Conservation (phyloP, 1,284 basidiomycete genomes). For the Agaricales sp. region DNA sequence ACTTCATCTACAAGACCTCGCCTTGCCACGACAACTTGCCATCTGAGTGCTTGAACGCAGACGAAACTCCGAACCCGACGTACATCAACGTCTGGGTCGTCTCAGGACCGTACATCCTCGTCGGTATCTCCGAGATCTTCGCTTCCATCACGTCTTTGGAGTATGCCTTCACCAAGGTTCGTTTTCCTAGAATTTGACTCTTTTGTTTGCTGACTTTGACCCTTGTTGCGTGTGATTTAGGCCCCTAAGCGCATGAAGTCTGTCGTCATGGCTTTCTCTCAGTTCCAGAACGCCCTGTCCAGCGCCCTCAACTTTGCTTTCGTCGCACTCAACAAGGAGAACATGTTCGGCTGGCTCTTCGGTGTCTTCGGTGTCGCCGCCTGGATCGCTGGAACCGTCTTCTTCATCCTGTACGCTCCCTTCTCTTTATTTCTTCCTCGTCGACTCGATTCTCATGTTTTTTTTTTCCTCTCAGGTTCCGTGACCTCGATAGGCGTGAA, state of each 20-base stretch:
- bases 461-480: slow-evolving; percentile 33
- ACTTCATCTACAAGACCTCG: slow-evolving; percentile 36
- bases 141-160: slow-evolving; percentile 54
- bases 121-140: slow-evolving; percentile 45
- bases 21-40: slow-evolving; percentile 34
- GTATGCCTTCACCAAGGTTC: slow-evolving; percentile 51
- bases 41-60: slow-evolving; percentile 25
- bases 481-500: slow-evolving; percentile 35
- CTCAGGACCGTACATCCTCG: slow-evolving; percentile 35
- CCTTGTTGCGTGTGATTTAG: background rate
- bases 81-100: slow-evolving; percentile 44
- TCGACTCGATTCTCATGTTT: slow-evolving; percentile 8
- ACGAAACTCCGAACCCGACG: slow-evolving; percentile 23
- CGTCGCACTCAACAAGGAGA: slow-evolving; percentile 29
- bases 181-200: background rate
- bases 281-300: slow-evolving; percentile 43
- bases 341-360: slow-evolving; percentile 32
- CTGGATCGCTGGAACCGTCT: slow-evolving; percentile 36
- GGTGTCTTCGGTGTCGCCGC: slow-evolving; percentile 35
- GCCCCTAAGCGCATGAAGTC: slow-evolving; percentile 47
- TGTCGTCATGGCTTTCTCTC: slow-evolving; percentile 41
- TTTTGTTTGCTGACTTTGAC: background rate
- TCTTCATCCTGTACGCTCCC: slow-evolving; percentile 24
- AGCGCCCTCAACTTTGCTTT: slow-evolving; percentile 36
- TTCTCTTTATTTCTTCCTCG: slow-evolving; percentile 3